These are phyloP conservation scores for Orbilia brochopaga DNA, from an alignment of 2,329 filamentous ascomycete species.

Conservation along the genomic window DNA sequence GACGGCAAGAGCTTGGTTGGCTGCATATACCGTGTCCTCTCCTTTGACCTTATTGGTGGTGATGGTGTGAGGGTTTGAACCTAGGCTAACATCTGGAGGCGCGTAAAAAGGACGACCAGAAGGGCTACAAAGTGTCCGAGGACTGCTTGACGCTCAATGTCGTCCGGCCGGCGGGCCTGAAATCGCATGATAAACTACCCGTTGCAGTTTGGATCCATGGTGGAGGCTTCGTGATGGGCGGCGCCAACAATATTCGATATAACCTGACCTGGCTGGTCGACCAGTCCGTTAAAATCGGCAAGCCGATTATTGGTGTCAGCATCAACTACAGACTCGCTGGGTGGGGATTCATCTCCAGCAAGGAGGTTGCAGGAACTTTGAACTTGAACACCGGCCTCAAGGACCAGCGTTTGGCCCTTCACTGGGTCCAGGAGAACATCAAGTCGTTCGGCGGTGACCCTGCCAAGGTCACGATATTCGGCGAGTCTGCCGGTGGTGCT, in stretches of 20 bases:
- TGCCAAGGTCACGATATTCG: conserved; percentile 68
- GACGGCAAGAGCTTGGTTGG: background rate
- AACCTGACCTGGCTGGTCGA: conserved; percentile 68
- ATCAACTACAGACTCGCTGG: conserved; percentile 64
- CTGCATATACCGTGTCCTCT: no score
- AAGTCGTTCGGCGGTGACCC: conserved; percentile 67
- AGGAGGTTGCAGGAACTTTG: conserved; percentile 59
- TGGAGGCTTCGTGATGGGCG: conserved; percentile 64
- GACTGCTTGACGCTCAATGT: conserved; percentile 57
- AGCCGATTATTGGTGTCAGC: conserved; percentile 64
- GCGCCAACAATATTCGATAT: conserved; percentile 65
- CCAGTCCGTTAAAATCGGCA: conserved; percentile 62
- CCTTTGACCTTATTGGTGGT: background rate
- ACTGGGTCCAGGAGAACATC: conserved; percentile 69
- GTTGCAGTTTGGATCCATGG: conserved; percentile 57
- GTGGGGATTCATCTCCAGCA: conserved; percentile 64
- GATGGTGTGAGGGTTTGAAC: background rate
- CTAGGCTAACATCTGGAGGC: conserved; percentile 42
- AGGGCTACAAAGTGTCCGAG: conserved; percentile 50
- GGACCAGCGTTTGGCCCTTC: conserved; percentile 67
- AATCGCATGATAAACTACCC: conserved; percentile 51
- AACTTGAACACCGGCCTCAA: conserved; percentile 68
- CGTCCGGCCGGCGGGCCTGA: conserved; percentile 53
- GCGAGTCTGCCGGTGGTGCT: conserved; percentile 66
- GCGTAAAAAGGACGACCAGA: conserved; percentile 45